Evolutionary conservation across 148 eudicot species (phyloP), one percentile per base, ranked within the genome.

Genomic region (Silene conica): DNA sequence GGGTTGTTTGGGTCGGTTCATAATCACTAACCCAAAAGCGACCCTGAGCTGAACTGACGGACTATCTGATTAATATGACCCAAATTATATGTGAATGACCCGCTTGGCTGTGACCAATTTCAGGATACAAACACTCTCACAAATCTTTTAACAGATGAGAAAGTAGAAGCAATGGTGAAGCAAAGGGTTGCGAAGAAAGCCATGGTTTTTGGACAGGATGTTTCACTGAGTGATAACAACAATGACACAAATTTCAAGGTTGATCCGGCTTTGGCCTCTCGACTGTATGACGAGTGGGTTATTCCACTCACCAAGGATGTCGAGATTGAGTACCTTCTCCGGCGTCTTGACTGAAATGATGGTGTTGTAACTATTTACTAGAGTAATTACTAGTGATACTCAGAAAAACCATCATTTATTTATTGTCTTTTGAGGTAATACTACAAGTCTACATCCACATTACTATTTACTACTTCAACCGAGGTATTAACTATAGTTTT

Each of bases 251-350:
- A 79, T 25, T 88, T 58, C 77, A 94, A 92, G 86, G 84, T 94
- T 25, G 84, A 91, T 78, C 97, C 98, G 25, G 71, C 77, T 0
- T 26, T 89, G 52, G 88, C 84, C 41, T 83, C 85, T 55, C 83
- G 67, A 18, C 85, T 94, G 28, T 94, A 94, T 72, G 85, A 74
- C 54, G 87, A 94, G 43, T 91, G 92, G 93, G 85, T 94, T 67
- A 94, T 94, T 83, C 98, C 98, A 76, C 87, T 94, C 23, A 94
- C 98, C 52, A 94, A 94, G 80, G 86, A 70, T 54, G 96, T 94
- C 20, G 85, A 94, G 74, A 86, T 94, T 58, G 89, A 94, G 66
- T 94, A 94, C 83, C 92, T 94, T 50, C 93, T 94, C 28, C 79
- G 85, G 16, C 89, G 98, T 11, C 89, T 92, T 21, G 91, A 87